Base-by-base conservation (phyloP, 768 basidiomycete genomes). In the Hygrocybe punicea region DNA sequence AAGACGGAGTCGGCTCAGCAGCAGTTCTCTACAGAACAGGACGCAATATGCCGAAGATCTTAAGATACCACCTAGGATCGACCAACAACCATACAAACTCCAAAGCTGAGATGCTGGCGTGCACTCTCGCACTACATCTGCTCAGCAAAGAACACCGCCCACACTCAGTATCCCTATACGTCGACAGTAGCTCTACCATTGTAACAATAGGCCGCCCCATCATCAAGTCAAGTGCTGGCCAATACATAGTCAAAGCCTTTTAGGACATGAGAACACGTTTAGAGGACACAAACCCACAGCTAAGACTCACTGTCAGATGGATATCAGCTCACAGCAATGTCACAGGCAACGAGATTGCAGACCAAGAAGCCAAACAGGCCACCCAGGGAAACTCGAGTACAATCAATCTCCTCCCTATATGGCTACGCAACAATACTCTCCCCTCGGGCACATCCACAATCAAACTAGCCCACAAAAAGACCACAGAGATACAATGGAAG, bases 1-100 rank as follows among this genome's bases (percentile, higher is more conserved):
- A 65, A n/a, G n/a, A n/a, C n/a, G n/a, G n/a, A n/a, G n/a, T n/a
- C n/a, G 17, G 58, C 61, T 3, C 70, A 13, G 71, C 66, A 39
- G 62, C 65, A 46, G 66, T 60, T 24, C 60, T 62, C 1, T 24
- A 66, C 14, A 19, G 7, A 19, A 19, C 14, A 8, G 21, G 44
- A 7, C 44, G 7, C 14, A 45, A 11, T 19, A 19, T 11, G 21
- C 8, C 14, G 10, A 45, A 8, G 21, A 9, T 7, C 14, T 11
- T 45, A 17, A 11, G 44, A n/a, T 62, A 50, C 56, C 51, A 56
- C 23, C 44, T 67, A 13, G 64, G 66, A 19, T 24, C 52, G 16
- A 47, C 53, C 2, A 34, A 29, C 14, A 16, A 50, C 2, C 58
- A 62, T 44, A 63, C 56, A 10, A 51, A 58, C 11, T 63, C 60